Evolutionary conservation across 305 asterid species (phyloP), one percentile per base, ranked within the genome.

Genomic region (Petunia hybrid): DNA sequence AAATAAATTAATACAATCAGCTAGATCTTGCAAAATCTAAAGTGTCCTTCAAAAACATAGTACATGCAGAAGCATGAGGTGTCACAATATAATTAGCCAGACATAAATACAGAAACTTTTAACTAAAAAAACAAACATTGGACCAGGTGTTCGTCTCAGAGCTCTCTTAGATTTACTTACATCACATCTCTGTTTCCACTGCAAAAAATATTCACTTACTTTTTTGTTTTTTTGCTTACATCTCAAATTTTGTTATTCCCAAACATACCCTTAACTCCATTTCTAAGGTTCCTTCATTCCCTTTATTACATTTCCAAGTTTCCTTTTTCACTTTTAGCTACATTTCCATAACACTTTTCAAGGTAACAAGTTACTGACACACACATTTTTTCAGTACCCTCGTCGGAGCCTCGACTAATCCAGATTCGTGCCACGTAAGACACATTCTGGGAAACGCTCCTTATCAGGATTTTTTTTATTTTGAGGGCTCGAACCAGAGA

Each of bases 101-200:
- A 2, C 4, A 1, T 12, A 48, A 73, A 7, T 35, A 7, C 8
- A 42, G 45, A 2, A 4, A n/a, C 43, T 7, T 16, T 2, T 0
- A 2, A 5, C n/a, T 9, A 10, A 71, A 48, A 8, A 40, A 35
- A 71, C 6, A n/a, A 35, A 0, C 1, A 51, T 73, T 73, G 78
- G 36, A 51, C 13, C 78, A 73, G 46, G 78, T 51, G 78, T 36
- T 16, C 6, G 63, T 13, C 63, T 51, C 35, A 51, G 78, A 73
- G 78, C 36, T 51, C 6, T 71, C 61, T 3, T 70, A 70, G 38
- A 59, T 16, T 35, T 46, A 13, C 0, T 70, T 9, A 45, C 77
- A 10, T 70, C 77, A 70, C 77, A 70, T 70, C 77, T 45, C 77
- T 70, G 77, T 45, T 48, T 43, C 2, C 59, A 46, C 41, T 39